Conservation (phyloP, 805 yeast genomes). For the Candida methanosorbosa region DNA sequence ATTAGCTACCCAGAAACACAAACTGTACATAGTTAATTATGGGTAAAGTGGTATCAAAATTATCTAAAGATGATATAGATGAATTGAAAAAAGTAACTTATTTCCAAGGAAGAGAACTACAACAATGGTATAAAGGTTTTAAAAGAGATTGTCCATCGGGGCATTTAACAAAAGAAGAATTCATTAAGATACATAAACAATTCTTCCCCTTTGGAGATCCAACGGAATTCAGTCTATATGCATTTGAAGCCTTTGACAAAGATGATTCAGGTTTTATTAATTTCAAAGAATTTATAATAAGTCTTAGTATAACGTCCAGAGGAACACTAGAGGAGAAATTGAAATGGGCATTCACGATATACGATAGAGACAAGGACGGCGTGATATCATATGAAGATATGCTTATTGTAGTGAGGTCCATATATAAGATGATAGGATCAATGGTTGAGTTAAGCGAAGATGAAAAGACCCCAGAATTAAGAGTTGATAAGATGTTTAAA, state of each 20-base stretch:
- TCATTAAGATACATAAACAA: constrained; percentile 86
- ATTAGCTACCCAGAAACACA: too few relatives aligned
- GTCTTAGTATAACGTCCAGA: constrained; percentile 77
- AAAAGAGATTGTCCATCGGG: constrained; percentile 91
- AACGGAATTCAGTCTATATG: constrained; percentile 76
- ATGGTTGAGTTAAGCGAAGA: constrained; percentile 86
- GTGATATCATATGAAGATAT: constrained; percentile 69
- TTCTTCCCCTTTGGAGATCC: constrained; percentile 99
- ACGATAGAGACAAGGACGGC: constrained; percentile 79
- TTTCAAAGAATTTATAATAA: constrained; percentile 87
- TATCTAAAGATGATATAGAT: constrained; percentile 83
- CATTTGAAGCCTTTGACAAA: constrained; percentile 82
- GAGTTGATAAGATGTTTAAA: constrained; percentile 75
- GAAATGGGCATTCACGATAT: constrained; percentile 82
- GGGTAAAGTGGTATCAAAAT: constrained; percentile 94
- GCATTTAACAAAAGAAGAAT: constrained; percentile 76
- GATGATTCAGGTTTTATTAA: constrained; percentile 77
- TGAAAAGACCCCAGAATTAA: constrained; percentile 83
- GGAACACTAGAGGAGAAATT: constrained; percentile 81
- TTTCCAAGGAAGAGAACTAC: constrained; percentile 88
- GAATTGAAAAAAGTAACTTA: constrained; percentile 79
- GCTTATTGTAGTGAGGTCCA: constrained; percentile 69
- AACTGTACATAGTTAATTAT: too few relatives aligned
- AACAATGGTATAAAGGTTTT: constrained; percentile 98
- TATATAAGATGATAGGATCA: constrained; percentile 91